These are phyloP conservation scores for Flaveria linearis DNA, from an alignment of 129 eudicot species.

Conservation along the genomic window DNA sequence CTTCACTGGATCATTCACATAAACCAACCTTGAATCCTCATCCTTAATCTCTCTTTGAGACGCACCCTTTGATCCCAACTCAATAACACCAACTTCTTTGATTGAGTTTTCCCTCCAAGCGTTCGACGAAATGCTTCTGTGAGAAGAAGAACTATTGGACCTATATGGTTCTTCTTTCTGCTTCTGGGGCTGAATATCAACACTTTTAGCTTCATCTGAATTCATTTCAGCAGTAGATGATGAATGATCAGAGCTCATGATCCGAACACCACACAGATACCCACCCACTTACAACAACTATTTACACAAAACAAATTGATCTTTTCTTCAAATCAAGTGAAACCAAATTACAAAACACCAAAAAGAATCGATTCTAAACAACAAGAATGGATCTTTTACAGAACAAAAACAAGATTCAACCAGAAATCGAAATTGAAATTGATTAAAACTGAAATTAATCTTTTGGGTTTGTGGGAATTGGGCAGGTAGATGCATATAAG, in stretches of 20 bases:
- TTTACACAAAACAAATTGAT: neutral
- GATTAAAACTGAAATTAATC: conserved; percentile 2
- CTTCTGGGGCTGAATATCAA: conserved; percentile 29
- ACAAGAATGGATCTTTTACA: neutral
- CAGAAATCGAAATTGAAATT: neutral
- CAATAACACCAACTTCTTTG: conserved; percentile 67
- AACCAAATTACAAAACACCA: too few relatives aligned
- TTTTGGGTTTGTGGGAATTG: neutral
- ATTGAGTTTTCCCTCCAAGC: conserved; percentile 43
- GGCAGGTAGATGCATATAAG: conserved; percentile 22
- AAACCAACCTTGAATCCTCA: conserved; percentile 74
- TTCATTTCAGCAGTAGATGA: conserved; percentile 46
- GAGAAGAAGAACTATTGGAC: conserved; percentile 42
- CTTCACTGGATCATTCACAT: conserved; percentile 69
- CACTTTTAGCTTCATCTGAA: conserved; percentile 33
- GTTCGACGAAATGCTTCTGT: conserved; percentile 48
- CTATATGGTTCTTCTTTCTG: neutral
- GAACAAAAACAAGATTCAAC: conserved; percentile 8
- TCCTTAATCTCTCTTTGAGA: conserved; percentile 81
- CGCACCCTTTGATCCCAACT: conserved; percentile 48
- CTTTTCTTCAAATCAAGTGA: neutral
- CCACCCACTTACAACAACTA: conserved; percentile 12
- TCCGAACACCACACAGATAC: conserved; percentile 28
- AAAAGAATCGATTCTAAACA: too few relatives aligned
- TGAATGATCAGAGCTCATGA: conserved; percentile 57